Base-by-base conservation (phyloP, 2,329 filamentous ascomycete genomes). In the Anthostomella pinea region DNA sequence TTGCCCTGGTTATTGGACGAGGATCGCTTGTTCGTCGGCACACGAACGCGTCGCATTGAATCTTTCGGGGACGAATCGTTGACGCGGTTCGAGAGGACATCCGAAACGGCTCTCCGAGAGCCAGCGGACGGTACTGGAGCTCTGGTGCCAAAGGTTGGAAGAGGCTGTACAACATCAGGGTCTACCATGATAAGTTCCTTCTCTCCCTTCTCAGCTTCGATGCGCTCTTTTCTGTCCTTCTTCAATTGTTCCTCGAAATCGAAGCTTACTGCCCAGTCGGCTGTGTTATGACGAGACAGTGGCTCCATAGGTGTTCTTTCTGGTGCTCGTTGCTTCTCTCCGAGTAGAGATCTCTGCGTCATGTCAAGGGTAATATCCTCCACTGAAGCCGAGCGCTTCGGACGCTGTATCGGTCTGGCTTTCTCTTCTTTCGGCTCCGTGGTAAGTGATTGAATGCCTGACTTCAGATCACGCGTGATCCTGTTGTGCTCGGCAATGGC, bases 191-290 rank as follows among this genome's bases (percentile, higher is more conserved):
- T 35, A 20, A 36, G 13, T 7, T 53, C 37, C 26, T 37, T 42
- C n/a, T 53, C 38, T 23, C 35, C 39, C 32, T 43, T 51, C 21
- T 41, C 25, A 11, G 35, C 33, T 19, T 43, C 43, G 25, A 39
- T 33, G 13, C 40, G 45, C 23, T 46, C 41, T 11, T 46, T 43
- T 35, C 49, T 53, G 13, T 54, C 50, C 5, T 46, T 46, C 30
- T 49, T 53, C 14, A 48, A 26, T 37, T 58, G 53, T 9, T 49
- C 49, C 29, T 53, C 51, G 11, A 54, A 40, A 13, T 59, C 51
- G n/a, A 60, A 48, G 34, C 50, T 57, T 26, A 41, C 54, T 21
- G 57, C 53, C 45, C 51, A 57, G n/a, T 57, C 50, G 3, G 46
- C 17, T 8, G 47, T 32, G 15, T 45, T 13, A 14, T 33, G 41